phyloP scores from a whole-genome alignment of 2,329 filamentous ascomycete genomes.

The Scleromitrula shiraiana region DNA sequence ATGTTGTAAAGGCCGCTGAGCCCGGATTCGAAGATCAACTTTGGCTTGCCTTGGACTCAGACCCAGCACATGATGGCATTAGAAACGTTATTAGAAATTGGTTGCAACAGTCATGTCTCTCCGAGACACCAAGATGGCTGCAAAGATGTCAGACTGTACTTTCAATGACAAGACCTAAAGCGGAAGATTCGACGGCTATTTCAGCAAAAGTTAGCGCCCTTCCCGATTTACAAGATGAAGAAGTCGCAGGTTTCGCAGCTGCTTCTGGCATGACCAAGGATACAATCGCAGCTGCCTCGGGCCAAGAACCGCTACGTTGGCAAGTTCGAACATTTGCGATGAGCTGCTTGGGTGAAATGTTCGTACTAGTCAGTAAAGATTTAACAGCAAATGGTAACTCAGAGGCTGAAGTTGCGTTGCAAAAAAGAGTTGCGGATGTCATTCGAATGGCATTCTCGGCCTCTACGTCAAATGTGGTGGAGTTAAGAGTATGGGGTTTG shows the following conservation, averaged over 20 bases:
- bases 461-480: constrained; percentile 85
- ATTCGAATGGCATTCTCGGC: constrained; percentile 96
- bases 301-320: constrained; percentile 88
- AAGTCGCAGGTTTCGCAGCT: constrained; percentile 91
- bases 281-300: constrained; percentile 44
- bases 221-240: constrained; percentile 88
- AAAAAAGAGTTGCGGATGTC: constrained; percentile 80
- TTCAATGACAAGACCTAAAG: constrained; percentile 72
- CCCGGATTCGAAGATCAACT: constrained; percentile 80
- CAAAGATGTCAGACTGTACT: constrained; percentile 81
- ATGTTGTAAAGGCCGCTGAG: constrained; percentile 69
- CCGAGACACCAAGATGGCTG: constrained; percentile 77
- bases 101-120: constrained; percentile 81
- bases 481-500: constrained; percentile 81
- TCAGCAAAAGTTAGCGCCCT: constrained; percentile 43
- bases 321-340: constrained; percentile 93
- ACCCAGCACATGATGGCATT: constrained; percentile 70
- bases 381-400: constrained; percentile 72
- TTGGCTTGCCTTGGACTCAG: constrained; percentile 79
- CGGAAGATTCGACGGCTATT: constrained; percentile 40
- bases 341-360: constrained; percentile 76
- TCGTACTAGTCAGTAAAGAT: constrained; percentile 70
- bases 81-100: constrained; percentile 85
- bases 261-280: constrained; percentile 52
- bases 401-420: constrained; percentile 67